Evolutionary conservation across 2,329 filamentous ascomycete genomes (phyloP).

Genomic region (Seiridium cupressi): DNA sequence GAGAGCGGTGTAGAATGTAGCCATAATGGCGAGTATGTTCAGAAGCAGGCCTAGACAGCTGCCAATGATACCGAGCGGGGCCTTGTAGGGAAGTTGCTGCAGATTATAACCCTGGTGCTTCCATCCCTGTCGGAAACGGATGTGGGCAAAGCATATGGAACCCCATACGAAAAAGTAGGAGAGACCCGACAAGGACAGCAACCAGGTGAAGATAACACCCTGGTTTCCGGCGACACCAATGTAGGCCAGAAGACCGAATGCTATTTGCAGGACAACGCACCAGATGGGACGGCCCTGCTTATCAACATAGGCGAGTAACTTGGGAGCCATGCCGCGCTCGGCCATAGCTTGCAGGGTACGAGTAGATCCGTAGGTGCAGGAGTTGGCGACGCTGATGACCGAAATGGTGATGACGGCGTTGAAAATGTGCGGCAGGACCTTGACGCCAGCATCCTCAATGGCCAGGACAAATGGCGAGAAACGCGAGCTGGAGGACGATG

Average conservation of each 20-base stretch:
- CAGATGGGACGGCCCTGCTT: conserved; percentile 57
- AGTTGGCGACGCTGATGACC: conserved; percentile 51
- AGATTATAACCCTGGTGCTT: conserved; percentile 52
- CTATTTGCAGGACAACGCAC: conserved; percentile 50
- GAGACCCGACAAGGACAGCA: conserved; percentile 70
- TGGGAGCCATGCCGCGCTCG: conserved; percentile 50
- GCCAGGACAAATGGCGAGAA: conserved; percentile 51
- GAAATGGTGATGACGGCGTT: conserved; percentile 52
- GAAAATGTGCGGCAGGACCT: conserved; percentile 49
- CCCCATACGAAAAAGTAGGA: conserved; percentile 76
- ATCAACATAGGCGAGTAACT: conserved; percentile 59
- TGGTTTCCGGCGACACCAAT: conserved; percentile 44
- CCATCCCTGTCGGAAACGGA: conserved; percentile 65
- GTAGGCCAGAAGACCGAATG: conserved; percentile 60
- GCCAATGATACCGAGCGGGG: conserved; percentile 58
- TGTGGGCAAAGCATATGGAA: conserved; percentile 63
- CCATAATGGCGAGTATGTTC: conserved; percentile 66
- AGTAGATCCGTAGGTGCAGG: conserved; percentile 48
- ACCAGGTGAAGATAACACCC: conserved; percentile 58
- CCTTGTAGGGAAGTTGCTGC: conserved; percentile 46
- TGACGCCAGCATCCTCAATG: conserved; percentile 48
- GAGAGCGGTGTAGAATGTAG: conserved; percentile 69
- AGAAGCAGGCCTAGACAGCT: conserved; percentile 68
- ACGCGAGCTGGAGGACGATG: conserved; percentile 39
- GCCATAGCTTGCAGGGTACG: conserved; percentile 51